Conservation (phyloP, 331 rosid genomes). For the Rhamnella rubrinervis region DNA sequence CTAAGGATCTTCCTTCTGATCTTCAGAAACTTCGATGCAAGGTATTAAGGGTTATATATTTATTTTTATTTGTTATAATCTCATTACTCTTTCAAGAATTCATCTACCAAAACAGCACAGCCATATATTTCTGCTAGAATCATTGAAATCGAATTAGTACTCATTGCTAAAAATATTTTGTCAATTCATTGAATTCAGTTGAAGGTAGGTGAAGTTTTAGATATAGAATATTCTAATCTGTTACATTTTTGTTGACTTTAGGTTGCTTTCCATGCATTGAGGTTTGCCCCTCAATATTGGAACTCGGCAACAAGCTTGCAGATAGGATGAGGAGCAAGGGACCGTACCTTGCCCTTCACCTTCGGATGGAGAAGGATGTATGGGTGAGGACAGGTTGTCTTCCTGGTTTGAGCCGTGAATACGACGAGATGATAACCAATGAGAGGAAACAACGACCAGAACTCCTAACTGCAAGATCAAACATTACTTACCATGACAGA, state of each 20-base stretch:
- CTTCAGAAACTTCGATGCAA: slow-evolving; percentile 97
- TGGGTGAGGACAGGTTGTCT: slow-evolving; percentile 99
- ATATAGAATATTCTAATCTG: slow-evolving; percentile 17
- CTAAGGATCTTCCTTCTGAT: slow-evolving; percentile 95
- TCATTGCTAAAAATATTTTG: no score
- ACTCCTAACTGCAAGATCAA: slow-evolving; percentile 78
- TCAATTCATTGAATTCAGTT: no score
- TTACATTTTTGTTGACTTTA: slow-evolving; percentile 19
- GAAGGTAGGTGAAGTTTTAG: background rate
- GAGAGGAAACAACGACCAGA: slow-evolving; percentile 76
- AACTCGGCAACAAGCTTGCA: slow-evolving; percentile 68
- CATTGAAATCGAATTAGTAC: no score
- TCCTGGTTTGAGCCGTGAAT: slow-evolving; percentile 69
- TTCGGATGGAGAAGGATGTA: slow-evolving; percentile 94
- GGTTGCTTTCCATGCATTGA: slow-evolving; percentile 93
- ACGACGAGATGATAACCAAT: slow-evolving; percentile 64
- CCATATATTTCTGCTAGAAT: no score
- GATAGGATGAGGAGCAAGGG: slow-evolving; percentile 83
- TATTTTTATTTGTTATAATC: background rate
- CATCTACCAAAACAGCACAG: no score
- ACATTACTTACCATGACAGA: slow-evolving; percentile 85
- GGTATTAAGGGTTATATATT: slow-evolving; percentile 40
- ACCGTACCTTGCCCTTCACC: slow-evolving; percentile 87
- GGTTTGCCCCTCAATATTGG: slow-evolving; percentile 79
- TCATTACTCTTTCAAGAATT: no score